phyloP scores from a whole-genome alignment of 176 grass and related monocot genomes.

The Triticum monococcum region DNA sequence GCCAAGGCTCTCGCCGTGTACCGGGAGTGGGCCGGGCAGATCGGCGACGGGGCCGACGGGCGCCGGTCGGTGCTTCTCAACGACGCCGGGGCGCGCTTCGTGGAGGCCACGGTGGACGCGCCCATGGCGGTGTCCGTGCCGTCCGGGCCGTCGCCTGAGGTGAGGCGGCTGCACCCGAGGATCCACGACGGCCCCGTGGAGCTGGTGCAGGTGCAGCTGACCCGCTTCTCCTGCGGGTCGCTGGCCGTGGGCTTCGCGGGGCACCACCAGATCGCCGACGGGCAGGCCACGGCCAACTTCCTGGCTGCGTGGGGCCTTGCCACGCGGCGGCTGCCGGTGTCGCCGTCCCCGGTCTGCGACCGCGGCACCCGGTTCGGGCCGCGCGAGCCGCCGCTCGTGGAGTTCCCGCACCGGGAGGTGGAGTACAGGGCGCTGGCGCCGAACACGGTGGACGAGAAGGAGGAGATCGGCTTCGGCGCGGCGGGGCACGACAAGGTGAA shows the following conservation, averaged over 20 bases:
- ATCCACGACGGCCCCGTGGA: constrained; percentile 33
- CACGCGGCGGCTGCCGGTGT: constrained; percentile 14
- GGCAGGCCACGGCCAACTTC: constrained; percentile 54
- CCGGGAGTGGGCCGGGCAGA: too few relatives aligned
- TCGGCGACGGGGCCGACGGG: constrained; percentile 7
- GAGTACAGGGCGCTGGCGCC: constrained; percentile 28
- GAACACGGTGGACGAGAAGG: background rate
- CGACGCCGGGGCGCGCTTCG: too few relatives aligned
- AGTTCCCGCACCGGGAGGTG: constrained; percentile 39
- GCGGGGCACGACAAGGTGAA: constrained; percentile 46
- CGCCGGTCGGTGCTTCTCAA: too few relatives aligned
- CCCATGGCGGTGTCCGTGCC: too few relatives aligned
- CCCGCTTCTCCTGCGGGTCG: constrained; percentile 66
- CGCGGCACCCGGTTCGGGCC: constrained; percentile 38
- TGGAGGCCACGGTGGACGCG: too few relatives aligned
- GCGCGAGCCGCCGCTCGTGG: constrained; percentile 29
- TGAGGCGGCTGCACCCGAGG: constrained; percentile 48
- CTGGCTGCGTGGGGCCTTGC: constrained; percentile 61
- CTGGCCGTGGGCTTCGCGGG: constrained; percentile 38
- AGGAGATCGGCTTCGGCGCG: background rate
- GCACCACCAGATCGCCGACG: constrained; percentile 60
- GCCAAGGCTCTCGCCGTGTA: too few relatives aligned
- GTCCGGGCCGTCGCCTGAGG: background rate
- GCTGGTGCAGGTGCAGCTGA: constrained; percentile 63
- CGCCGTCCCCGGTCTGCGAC: constrained; percentile 31